Evolutionary conservation across 2,329 filamentous ascomycete species (phyloP).

Genomic region (Hortaea werneckii): DNA sequence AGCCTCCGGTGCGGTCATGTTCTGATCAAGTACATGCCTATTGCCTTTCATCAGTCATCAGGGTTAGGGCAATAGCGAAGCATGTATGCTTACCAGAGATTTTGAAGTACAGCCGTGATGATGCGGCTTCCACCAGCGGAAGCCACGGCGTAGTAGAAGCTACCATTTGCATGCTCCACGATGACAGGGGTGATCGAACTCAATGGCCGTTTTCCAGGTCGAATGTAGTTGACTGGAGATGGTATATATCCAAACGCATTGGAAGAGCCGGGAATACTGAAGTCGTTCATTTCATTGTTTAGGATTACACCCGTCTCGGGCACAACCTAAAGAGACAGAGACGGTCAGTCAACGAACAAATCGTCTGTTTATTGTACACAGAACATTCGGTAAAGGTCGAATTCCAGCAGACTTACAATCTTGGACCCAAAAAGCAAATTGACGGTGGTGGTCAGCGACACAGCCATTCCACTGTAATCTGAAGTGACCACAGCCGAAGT

Average conservation of each 20-base stretch:
- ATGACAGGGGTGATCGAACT: slow-evolving; percentile 76
- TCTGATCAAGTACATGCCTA: slow-evolving; percentile 55
- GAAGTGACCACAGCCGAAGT: slow-evolving; percentile 65
- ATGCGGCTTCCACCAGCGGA: slow-evolving; percentile 74
- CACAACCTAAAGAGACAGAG: no score
- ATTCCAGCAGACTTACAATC: slow-evolving; percentile 32
- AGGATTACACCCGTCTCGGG: slow-evolving; percentile 76
- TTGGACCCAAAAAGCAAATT: slow-evolving; percentile 78
- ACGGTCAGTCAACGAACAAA: no score
- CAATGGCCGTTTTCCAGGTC: slow-evolving; percentile 69
- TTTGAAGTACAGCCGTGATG: slow-evolving; percentile 68
- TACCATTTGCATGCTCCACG: slow-evolving; percentile 54
- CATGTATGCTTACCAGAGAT: slow-evolving; percentile 42
- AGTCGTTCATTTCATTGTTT: slow-evolving; percentile 55
- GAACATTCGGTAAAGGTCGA: no score
- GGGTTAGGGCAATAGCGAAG: background rate
- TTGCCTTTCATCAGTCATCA: background rate
- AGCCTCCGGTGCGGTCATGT: slow-evolving; percentile 50
- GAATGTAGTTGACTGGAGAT: slow-evolving; percentile 69
- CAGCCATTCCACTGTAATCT: slow-evolving; percentile 62
- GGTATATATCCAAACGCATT: slow-evolving; percentile 85
- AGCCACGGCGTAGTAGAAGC: slow-evolving; percentile 59
- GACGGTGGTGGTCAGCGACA: slow-evolving; percentile 76
- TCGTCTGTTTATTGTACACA: no score
- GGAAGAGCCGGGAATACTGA: slow-evolving; percentile 65